phyloP scores from a whole-genome alignment of 805 yeast genomes.

The Teunomyces lycoperdinae region DNA sequence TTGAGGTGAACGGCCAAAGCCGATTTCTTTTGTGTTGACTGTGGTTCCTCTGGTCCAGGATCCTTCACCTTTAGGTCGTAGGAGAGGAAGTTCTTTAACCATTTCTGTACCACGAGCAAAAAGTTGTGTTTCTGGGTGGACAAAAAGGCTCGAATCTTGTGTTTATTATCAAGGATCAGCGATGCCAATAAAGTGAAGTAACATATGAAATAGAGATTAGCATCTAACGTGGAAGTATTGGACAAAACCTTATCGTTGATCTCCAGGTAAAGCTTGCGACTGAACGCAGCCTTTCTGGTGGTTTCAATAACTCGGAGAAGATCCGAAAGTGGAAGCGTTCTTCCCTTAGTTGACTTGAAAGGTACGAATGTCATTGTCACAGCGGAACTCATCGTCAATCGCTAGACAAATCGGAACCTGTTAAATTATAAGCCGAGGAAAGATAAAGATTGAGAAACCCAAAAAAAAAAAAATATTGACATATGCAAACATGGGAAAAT shows the following conservation, averaged over 20 bases:
- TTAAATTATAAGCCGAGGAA: background rate
- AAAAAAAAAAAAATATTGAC: background rate
- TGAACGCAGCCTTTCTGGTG: conserved; percentile 29
- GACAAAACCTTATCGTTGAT: conserved; percentile 38
- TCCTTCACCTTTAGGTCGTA: conserved; percentile 12
- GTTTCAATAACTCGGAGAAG: conserved; percentile 11
- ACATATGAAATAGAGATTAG: conserved; percentile 41
- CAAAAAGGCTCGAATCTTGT: conserved; percentile 28
- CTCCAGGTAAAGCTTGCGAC: conserved; percentile 40
- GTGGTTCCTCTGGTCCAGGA: background rate
- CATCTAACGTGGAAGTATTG: conserved; percentile 33
- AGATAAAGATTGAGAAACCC: background rate
- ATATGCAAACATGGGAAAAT: background rate
- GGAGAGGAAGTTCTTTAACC: conserved; percentile 7
- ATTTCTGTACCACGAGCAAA: conserved; percentile 9
- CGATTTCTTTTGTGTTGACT: conserved; percentile 5
- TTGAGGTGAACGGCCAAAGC: conserved; percentile 35
- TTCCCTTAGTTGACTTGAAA: conserved; percentile 1
- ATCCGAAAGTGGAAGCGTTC: conserved; percentile 25
- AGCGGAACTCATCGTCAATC: background rate
- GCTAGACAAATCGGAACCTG: background rate
- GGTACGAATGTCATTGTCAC: background rate
- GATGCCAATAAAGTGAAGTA: conserved; percentile 39
- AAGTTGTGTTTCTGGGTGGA: conserved; percentile 24
- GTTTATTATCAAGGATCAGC: conserved; percentile 36